These are phyloP conservation scores for Tripterygium wilfordii DNA, from an alignment of 177 flowering plant genomes.

Conservation along the genomic window DNA sequence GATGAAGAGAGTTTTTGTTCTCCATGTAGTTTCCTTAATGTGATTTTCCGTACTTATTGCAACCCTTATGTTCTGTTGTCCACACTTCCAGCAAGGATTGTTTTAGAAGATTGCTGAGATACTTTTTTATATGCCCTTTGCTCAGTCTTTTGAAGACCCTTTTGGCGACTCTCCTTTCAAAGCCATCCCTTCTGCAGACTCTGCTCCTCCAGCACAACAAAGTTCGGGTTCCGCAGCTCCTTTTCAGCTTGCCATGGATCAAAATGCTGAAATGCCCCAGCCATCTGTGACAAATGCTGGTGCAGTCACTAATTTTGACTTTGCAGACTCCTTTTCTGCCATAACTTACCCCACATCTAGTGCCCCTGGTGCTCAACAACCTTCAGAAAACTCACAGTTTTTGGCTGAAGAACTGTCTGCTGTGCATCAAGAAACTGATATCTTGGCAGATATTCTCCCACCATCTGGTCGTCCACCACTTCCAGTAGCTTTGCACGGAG, in stretches of 20 bases:
- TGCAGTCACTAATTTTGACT: slow-evolving; percentile 26
- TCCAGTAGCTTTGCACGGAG: slow-evolving; percentile 21
- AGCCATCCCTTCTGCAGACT: slow-evolving; percentile 55
- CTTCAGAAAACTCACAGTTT: slow-evolving; percentile 34
- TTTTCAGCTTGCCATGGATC: slow-evolving; percentile 28
- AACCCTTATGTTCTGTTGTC: no score
- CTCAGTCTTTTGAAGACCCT: slow-evolving; percentile 82
- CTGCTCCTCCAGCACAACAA: slow-evolving; percentile 25
- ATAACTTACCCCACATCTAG: slow-evolving; percentile 26
- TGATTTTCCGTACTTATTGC: no score
- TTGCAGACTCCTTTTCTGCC: slow-evolving; percentile 45
- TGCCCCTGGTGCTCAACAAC: slow-evolving; percentile 24
- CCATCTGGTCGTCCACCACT: slow-evolving; percentile 45
- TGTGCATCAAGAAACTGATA: slow-evolving; percentile 40
- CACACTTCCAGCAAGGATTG: no score
- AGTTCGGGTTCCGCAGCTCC: slow-evolving; percentile 18
- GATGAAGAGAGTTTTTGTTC: no score
- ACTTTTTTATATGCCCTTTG: not conserved
- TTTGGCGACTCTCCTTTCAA: slow-evolving; percentile 92
- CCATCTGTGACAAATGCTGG: slow-evolving; percentile 24
- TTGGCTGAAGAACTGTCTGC: slow-evolving; percentile 30
- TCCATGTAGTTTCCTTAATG: no score
- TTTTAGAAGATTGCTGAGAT: no score
- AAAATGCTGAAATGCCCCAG: slow-evolving; percentile 24
- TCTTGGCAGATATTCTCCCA: slow-evolving; percentile 79